phyloP scores from a whole-genome alignment of 2,329 filamentous ascomycete genomes.

The Tolypocladium nubicola region DNA sequence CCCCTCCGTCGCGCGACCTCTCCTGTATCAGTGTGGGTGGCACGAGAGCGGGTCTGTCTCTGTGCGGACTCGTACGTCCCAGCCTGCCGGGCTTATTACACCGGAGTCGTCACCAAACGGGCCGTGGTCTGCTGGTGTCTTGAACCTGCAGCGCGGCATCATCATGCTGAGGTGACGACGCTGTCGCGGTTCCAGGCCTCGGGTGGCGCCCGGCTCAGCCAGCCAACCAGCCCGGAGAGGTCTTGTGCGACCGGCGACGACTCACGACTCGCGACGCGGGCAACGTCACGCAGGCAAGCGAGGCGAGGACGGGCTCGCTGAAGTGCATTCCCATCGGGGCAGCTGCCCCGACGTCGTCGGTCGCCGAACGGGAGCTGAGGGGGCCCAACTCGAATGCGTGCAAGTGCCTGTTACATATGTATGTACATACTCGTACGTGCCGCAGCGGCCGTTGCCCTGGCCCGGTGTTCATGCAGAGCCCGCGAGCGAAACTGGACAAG shows the following conservation, averaged over 20 bases:
- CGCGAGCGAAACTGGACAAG: no score
- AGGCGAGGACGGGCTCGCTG: background rate
- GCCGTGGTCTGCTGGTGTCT: background rate
- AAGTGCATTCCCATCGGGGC: background rate
- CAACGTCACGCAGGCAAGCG: background rate
- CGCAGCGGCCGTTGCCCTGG: background rate
- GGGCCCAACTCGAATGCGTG: background rate
- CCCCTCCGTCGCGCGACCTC: background rate
- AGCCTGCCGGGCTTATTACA: background rate
- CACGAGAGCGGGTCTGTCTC: background rate
- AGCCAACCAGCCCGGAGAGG: background rate
- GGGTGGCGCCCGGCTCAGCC: background rate
- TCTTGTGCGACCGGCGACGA: background rate
- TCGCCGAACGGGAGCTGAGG: background rate
- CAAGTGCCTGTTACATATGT: background rate
- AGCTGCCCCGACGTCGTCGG: background rate
- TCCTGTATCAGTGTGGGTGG: background rate
- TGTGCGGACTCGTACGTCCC: background rate
- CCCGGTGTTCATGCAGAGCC: background rate
- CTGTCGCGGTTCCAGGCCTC: background rate
- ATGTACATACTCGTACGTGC: background rate
- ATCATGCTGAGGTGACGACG: background rate
- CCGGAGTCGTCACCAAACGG: background rate
- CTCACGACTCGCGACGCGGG: background rate
- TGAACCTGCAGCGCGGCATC: background rate